These are phyloP conservation scores for Aspergillus niger DNA, from an alignment of 2,329 filamentous ascomycete genomes.

Conservation along the genomic window DNA sequence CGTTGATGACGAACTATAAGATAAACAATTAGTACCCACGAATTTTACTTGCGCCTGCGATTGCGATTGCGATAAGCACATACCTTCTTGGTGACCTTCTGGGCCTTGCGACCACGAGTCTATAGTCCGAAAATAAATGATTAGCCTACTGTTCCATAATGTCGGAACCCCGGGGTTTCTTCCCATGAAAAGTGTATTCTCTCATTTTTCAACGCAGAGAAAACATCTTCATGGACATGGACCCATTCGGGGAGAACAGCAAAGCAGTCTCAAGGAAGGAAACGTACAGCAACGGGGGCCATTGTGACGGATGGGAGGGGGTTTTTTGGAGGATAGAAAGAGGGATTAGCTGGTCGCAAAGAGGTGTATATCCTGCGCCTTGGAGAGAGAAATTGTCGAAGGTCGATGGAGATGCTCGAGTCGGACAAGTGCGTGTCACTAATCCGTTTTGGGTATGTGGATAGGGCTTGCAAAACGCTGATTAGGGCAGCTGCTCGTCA, in stretches of 20 bases:
- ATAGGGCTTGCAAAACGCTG: constrained; percentile 4
- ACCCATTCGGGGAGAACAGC: constrained; percentile 70
- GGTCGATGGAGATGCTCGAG: constrained; percentile 30
- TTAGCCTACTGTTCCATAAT: constrained; percentile 90
- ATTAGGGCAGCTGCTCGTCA: constrained; percentile 25
- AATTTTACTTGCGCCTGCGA: constrained; percentile 4
- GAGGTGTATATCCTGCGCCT: constrained; percentile 88
- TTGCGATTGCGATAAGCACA: constrained; percentile 16
- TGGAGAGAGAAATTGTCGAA: constrained; percentile 29
- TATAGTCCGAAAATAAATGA: constrained; percentile 51
- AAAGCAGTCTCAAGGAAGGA: constrained; percentile 69
- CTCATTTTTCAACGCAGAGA: constrained; percentile 4
- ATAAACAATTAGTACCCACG: not conserved
- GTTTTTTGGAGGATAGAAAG: constrained; percentile 30
- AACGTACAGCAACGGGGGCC: constrained; percentile 87
- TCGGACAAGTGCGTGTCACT: constrained; percentile 34
- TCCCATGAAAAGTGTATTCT: constrained; percentile 3
- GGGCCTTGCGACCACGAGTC: constrained; percentile 50
- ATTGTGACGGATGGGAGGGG: constrained; percentile 60
- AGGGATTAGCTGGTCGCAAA: constrained; percentile 63
- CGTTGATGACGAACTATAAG: constrained; percentile 94
- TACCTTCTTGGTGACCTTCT: constrained; percentile 54
- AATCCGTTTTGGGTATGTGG: constrained; percentile 22
- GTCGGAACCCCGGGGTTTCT: constrained; percentile 27
- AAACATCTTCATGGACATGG: constrained; percentile 29